Conservation (phyloP, 2,329 filamentous ascomycete genomes). For the Monosporascus sp. region DNA sequence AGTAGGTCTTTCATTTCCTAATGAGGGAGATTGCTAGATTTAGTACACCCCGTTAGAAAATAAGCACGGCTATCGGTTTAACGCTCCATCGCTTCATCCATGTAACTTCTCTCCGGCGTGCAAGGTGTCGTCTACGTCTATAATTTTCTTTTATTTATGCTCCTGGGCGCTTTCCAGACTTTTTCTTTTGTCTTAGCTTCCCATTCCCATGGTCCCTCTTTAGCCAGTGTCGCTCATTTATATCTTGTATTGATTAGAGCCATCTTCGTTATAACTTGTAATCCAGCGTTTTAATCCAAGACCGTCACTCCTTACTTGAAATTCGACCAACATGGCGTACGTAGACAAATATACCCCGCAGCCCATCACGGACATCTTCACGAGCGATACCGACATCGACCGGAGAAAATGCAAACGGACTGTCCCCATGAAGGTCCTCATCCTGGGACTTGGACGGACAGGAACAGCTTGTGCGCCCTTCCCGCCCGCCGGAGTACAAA, state of each 20-base stretch:
- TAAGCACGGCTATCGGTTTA: neutral
- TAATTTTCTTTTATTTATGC: neutral
- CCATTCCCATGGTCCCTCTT: no score
- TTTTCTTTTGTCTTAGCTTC: neutral
- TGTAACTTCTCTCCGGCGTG: neutral
- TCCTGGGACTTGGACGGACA: constrained; percentile 63
- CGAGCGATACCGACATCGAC: constrained; percentile 62
- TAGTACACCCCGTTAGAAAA: neutral
- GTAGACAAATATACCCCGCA: constrained; percentile 28
- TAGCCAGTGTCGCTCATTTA: neutral
- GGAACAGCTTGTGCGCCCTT: constrained; percentile 60
- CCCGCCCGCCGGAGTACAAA: neutral
- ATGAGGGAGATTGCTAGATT: neutral
- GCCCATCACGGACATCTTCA: constrained; percentile 56
- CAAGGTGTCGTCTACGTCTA: neutral
- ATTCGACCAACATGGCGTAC: constrained; percentile 17
- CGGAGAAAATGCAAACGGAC: constrained; percentile 57
- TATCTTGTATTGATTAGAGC: neutral
- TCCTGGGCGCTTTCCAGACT: neutral
- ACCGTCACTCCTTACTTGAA: neutral
- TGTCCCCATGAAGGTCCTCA: constrained; percentile 68
- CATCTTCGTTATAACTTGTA: neutral
- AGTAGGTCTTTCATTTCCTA: neutral
- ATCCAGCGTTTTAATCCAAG: neutral
- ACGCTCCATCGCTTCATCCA: neutral